Base-by-base conservation (phyloP, 2,329 filamentous ascomycete species). In the Calonectria hawksworthii region DNA sequence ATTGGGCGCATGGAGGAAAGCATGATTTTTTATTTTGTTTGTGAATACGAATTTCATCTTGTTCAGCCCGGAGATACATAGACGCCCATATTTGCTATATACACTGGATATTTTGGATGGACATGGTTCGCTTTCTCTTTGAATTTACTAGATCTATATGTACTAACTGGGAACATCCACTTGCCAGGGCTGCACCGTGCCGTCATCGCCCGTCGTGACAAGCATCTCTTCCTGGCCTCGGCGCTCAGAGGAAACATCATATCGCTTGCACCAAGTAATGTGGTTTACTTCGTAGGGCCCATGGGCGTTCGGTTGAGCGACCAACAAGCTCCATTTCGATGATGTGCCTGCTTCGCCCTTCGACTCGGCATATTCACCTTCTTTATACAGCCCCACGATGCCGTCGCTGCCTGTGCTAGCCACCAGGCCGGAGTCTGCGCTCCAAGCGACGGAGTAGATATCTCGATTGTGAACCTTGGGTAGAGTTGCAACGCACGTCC, bases 221-320 rank as follows among this genome's bases (percentile, higher is more conserved):
- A 99, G 88, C 83, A 98, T 94, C 86, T 99, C 96, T 80, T 98
- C 95, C 30, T 88, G 84, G 4, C 89, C 88, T 69, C 85, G 89
- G 76, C 86, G 88, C 82, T 89, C 89, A 1, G 86, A 85, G 1
- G 87, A 93, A 65, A 89, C 88, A 83, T 98, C 96, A 72, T 92
- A 94, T 72, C 96, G 90, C 79, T 90, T 91, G 78, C 95, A 96
- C 97, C 97, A 99, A 2, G 92, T 92, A 64, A 97, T 90, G 84
- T 98, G 96, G 82, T 99, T 99, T 77, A 99, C 90, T 86, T 99
- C 97, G 82, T 96, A 98, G 3, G 98, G 95, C 0, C 95, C 96
- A 83, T 99, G 97, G 2, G 93, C 95, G 41, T 93, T 93, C 63
- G 93, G 89, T 1, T 94, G 83, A n/a, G 91, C 90, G 0, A 92